Base-by-base conservation (phyloP, 768 basidiomycete species). In the Lactarius evosmus region DNA sequence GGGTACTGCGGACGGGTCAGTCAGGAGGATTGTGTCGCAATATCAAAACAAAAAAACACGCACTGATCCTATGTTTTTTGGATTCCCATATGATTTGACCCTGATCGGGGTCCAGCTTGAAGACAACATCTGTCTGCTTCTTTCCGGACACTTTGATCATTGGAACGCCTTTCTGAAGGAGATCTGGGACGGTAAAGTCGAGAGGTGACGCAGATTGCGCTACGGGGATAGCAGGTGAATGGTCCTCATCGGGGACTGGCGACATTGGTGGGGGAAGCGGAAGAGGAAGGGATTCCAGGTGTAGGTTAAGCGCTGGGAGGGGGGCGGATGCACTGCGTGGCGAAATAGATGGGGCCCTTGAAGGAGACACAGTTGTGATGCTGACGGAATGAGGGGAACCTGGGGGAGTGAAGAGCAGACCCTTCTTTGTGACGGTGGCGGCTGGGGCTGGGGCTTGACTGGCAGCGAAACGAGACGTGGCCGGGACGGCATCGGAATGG, bases 141-240 rank as follows among this genome's bases (percentile, higher is more conserved):
- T 86, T 89, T 30, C 82, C 81, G 1, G 91, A 88, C 17, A 95
- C 86, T 71, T 96, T 97, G 67, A 85, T 85, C 87, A 96, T 89
- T 0, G 82, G 80, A 0, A 83, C 84, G 50, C 91, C 91, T 7
- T 79, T 74, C 70, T 84, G 82, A 27, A 92, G 75, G 14, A 81
- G 69, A 52, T 74, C 73, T 0, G 89, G 88, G 2, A 91, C 83
- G 0, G 79, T 76, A 16, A 82, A 74, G 40, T 87, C 80, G 0
- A 62, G 41, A 4, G 56, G 12, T 19, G 67, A 56, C 4, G 54
- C 54, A 0, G 25, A 7, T 16, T 57, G 65, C 17, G 51, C 50
- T 8, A 53, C 25, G 17, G 63, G 25, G 19, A 12, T 3, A 22
- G 25, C 34, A 8, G n/a, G 32, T 6, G 52, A 8, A 1, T 14